Evolutionary conservation across 345 rosid genomes (phyloP), one percentile per base, ranked within the genome.

Genomic region (Trapa bicornis): DNA sequence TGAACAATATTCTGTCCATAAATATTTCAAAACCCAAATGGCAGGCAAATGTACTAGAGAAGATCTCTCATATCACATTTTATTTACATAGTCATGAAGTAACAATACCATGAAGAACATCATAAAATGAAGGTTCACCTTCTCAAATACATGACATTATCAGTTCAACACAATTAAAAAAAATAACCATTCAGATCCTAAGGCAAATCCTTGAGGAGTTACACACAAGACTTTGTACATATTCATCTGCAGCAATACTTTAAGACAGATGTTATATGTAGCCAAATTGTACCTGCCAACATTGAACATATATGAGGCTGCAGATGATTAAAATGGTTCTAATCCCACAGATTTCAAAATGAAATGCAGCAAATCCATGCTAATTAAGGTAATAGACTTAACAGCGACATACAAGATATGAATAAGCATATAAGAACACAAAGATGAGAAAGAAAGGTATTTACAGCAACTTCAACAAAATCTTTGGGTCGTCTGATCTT

Each of bases 401-500:
- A 47, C 38, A 72, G 47, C 9, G 17, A 2, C 65, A 17, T 56
- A 47, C 50, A 73, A 11, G 52, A 57, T 50, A 7, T 57, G 9
- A 16, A 67, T 45, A 47, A 57, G 13, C 50, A 54, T 17, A 22
- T 33, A 54, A 14, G 47, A 38, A 63, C 37, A 70, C 41, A 47
- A 15, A 66, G 64, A 41, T 65, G 67, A 65, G 13, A 57, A 65
- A 64, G 71, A 74, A 76, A 76, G 37, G 67, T 58, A 66, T 68
- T 85, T 91, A 91, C 89, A 75, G 88, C 84, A 85, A 83, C 74
- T 77, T 86, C 89, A 71, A 81, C 85, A 72, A 77, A 94, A 79
- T 91, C 96, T 67, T 84, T 91, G 61, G 99, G 97, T 37, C 93
- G 93, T 73, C 91, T 85, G 71, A 91, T 80, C 81, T 79, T 94